Evolutionary conservation across 2,329 filamentous ascomycete genomes (phyloP), one percentile per base, ranked within the genome.

Genomic region (Penicillium sp.): DNA sequence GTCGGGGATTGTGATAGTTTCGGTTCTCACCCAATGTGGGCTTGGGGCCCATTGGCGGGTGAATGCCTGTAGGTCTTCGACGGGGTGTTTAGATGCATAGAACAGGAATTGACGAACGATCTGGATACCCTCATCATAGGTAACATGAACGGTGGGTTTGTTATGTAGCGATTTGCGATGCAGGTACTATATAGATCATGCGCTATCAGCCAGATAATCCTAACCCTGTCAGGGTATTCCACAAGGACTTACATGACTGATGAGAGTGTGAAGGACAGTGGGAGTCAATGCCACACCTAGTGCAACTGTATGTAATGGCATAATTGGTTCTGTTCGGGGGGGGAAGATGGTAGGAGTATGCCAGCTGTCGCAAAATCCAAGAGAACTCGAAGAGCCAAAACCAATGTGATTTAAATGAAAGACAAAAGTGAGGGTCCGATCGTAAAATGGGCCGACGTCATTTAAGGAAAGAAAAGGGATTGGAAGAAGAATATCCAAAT

Each of bases 21-120:
- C 87, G 5, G 89, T 86, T 67, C 89, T 90, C 56, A 97, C 87
- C 93, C 93, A 97, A 66, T 86, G 85, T 1, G 94, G 93, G 57
- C 89, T 86, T 0, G 93, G 94, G 2, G 97, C 93, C 87, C 90
- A 92, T 80, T 97, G 93, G 15, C 86, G 81, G 0, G 93, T 97
- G 73, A 97, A 97, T 4, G 87, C 86, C 71, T 99, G 94, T 31
- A 97, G 77, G 62, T 97, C 92, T 75, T 99, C 94, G 67, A 99
- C 89, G 0, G 91, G 92, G 73, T 97, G 91, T 62, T 91, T 88
- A 1, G 93, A 92, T 4, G 92, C 89, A 74, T 92, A 94, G 42
- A 84, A 76, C 37, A 99, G 84, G 74, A 99, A 97, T 37, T 88
- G 85, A 50, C 92, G 90, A 67, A 97, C 89, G 50, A 99, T 82